These are phyloP conservation scores for Melaleuca quinquenervia DNA, from an alignment of 345 rosid species.

Conservation along the genomic window DNA sequence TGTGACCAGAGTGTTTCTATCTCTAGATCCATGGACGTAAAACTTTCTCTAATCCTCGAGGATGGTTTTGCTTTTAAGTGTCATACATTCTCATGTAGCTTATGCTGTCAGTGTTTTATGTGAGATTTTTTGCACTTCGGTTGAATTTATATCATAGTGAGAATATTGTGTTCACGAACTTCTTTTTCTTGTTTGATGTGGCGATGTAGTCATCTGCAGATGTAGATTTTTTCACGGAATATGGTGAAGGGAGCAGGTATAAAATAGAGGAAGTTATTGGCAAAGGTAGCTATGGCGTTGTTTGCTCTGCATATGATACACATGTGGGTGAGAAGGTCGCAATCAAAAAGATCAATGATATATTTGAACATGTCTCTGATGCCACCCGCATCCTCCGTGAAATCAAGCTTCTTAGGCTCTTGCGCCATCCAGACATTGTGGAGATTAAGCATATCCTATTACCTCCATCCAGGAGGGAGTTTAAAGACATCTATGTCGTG, in stretches of 20 bases:
- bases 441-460: slow-evolving; percentile 89
- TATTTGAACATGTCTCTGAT: slow-evolving; percentile 88
- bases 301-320: slow-evolving; percentile 78
- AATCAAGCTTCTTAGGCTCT: slow-evolving; percentile 76
- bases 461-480: slow-evolving; percentile 86
- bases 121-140: background rate
- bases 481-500: slow-evolving; percentile 81
- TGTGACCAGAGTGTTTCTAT: background rate
- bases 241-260: slow-evolving; percentile 88
- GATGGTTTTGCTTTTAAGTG: background rate
- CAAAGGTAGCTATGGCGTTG: slow-evolving; percentile 92
- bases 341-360: slow-evolving; percentile 82
- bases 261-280: slow-evolving; percentile 88
- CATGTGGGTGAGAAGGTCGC: slow-evolving; percentile 83
- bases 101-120: background rate
- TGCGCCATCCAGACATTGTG: slow-evolving; percentile 88
- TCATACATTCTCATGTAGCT: background rate
- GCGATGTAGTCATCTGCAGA: slow-evolving; percentile 59
- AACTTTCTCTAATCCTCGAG: background rate
- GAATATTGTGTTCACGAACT: background rate
- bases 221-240: slow-evolving; percentile 83
- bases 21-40: background rate
- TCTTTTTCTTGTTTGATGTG: background rate
- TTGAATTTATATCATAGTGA: background rate
- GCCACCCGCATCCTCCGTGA: slow-evolving; percentile 91